phyloP scores from a whole-genome alignment of 2,329 filamentous ascomycete species.

The Aspergillus brunneoviolaceus region DNA sequence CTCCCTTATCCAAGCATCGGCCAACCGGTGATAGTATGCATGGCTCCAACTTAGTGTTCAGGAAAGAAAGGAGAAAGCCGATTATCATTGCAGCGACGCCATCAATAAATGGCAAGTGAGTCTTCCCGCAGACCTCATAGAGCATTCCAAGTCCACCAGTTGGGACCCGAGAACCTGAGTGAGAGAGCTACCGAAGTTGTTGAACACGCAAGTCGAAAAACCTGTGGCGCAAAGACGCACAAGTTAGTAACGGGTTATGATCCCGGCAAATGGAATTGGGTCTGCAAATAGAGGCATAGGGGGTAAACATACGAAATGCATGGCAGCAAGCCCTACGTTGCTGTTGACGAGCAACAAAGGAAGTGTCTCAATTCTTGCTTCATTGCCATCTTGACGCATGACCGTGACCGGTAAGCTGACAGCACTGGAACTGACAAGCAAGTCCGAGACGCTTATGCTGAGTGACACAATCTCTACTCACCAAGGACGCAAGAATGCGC shows the following conservation, averaged over 20 bases:
- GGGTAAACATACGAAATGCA: too few relatives aligned
- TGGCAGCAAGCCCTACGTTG: too few relatives aligned
- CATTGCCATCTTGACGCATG: not conserved
- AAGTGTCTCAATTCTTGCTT: not conserved
- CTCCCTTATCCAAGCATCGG: not conserved
- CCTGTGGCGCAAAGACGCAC: not conserved
- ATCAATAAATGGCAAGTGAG: not conserved
- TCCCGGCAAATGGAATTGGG: not conserved
- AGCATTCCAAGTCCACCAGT: not conserved
- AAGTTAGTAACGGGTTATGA: not conserved
- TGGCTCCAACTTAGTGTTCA: not conserved
- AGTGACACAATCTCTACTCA: not conserved
- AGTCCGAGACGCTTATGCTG: not conserved
- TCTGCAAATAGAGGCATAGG: too few relatives aligned
- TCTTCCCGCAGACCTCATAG: not conserved
- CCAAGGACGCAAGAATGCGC: not conserved
- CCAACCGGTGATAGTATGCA: not conserved
- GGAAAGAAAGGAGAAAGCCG: not conserved
- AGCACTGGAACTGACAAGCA: not conserved
- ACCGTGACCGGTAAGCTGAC: not conserved
- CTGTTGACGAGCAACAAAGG: not conserved
- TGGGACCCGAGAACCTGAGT: not conserved
- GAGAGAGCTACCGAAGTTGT: not conserved
- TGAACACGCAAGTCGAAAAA: not conserved
- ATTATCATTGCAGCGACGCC: not conserved